These are phyloP conservation scores for Thecaphora frezii DNA, from an alignment of 1,284 basidiomycete species.

Conservation along the genomic window DNA sequence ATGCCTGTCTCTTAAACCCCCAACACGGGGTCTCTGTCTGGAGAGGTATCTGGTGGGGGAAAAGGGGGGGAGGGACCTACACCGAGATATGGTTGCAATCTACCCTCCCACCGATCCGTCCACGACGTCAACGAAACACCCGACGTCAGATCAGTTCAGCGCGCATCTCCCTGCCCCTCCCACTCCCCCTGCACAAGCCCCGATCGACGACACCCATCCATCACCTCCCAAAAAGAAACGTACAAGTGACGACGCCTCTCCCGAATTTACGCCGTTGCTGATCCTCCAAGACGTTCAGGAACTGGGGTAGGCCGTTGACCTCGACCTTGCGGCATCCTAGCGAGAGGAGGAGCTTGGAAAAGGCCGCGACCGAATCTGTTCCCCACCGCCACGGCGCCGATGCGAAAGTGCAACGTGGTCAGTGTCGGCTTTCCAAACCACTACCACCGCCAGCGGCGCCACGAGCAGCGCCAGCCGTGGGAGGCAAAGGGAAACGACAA, in stretches of 20 bases:
- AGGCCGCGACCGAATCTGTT: constrained; percentile 34
- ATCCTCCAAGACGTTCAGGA: constrained; percentile 36
- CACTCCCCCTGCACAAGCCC: no score
- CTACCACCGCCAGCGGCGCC: no score
- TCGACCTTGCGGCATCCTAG: constrained; percentile 43
- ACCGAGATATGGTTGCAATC: constrained; percentile 56
- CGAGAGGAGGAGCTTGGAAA: constrained; percentile 35
- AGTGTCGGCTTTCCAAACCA: no score
- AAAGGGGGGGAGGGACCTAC: constrained; percentile 7
- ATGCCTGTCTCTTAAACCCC: no score
- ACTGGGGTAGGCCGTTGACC: constrained; percentile 41
- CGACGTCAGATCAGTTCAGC: no score
- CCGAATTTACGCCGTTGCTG: constrained; percentile 17
- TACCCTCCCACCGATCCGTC: constrained; percentile 1
- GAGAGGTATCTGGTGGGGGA: neutral
- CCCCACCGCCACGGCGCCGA: no score
- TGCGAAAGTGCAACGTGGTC: no score
- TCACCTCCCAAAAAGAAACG: neutral
- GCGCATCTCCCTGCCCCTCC: no score
- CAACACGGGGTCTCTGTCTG: constrained; percentile 2
- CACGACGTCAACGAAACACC: no score
- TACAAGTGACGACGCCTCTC: constrained; percentile 48
- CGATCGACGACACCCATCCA: no score
- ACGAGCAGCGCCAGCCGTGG: no score
- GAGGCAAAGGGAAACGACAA: no score